Conservation (phyloP, 1,284 basidiomycete genomes). For the Rhodotorula sp. region DNA sequence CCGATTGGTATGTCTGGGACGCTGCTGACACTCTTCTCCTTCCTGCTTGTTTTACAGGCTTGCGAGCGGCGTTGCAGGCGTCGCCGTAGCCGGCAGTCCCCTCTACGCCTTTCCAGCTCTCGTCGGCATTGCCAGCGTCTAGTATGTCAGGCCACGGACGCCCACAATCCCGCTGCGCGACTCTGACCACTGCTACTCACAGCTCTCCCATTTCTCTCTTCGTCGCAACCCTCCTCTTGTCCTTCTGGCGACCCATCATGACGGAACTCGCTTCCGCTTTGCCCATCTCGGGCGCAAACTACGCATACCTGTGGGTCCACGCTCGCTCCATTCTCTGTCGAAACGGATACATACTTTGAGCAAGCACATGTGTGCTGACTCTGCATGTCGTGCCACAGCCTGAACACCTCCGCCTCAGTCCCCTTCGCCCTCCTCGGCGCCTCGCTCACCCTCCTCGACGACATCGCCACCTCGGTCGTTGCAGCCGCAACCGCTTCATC, state of each 20-base stretch:
- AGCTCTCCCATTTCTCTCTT: conserved; percentile 66
- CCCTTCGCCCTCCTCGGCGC: conserved; percentile 63
- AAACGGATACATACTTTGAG: no score
- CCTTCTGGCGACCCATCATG: conserved; percentile 70
- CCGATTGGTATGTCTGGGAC: background rate
- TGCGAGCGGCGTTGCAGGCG: conserved; percentile 65
- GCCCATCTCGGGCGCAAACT: conserved; percentile 68
- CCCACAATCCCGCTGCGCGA: no score
- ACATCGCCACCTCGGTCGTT: conserved; percentile 64
- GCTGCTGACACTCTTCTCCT: conserved; percentile 57
- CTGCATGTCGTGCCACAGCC: background rate
- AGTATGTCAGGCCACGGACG: conserved; percentile 34
- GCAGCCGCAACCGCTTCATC: conserved; percentile 68
- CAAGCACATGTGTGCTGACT: background rate
- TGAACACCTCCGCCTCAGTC: conserved; percentile 58
- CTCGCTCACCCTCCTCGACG: conserved; percentile 65
- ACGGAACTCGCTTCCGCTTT: conserved; percentile 66
- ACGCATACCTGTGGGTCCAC: conserved; percentile 63
- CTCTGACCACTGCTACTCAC: background rate
- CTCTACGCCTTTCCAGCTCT: conserved; percentile 71
- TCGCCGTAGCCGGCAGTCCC: conserved; percentile 67
- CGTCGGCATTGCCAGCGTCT: conserved; percentile 61
- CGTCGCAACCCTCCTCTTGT: conserved; percentile 61
- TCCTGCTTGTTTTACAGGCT: conserved; percentile 38
- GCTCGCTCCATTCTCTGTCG: no score